Evolutionary conservation across 164 flowering plant genomes (phyloP).

Genomic region (Taxillus chinensis): DNA sequence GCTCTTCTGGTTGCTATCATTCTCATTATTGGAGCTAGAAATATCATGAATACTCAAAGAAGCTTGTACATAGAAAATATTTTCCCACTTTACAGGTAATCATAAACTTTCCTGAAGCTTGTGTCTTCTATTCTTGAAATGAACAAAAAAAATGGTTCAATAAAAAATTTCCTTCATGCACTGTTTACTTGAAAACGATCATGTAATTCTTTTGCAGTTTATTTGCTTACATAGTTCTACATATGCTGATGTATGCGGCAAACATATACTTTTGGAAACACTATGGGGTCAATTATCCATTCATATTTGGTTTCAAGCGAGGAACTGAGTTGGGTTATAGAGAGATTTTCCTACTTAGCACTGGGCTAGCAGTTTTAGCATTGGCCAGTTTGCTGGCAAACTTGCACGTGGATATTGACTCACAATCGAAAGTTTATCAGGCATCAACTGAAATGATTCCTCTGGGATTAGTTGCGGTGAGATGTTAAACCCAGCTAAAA

Average conservation of each 20-base stretch:
- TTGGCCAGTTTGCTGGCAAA: constrained; percentile 33
- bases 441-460: constrained; percentile 36
- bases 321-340: constrained; percentile 44
- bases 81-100: constrained; percentile 46
- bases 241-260: constrained; percentile 43
- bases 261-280: constrained; percentile 52
- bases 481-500: constrained; percentile 5
- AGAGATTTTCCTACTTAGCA: constrained; percentile 44
- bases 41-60: constrained; percentile 23
- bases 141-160: not conserved
- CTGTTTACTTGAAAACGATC: not conserved
- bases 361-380: constrained; percentile 45
- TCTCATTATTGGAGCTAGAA: constrained; percentile 22
- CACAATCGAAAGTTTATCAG: constrained; percentile 12
- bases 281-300: constrained; percentile 43
- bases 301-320: constrained; percentile 47
- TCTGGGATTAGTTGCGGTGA: constrained; percentile 28
- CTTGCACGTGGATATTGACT: constrained; percentile 28
- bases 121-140: not conserved
- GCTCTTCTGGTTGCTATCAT: constrained; percentile 36
- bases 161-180: not conserved
- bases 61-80: constrained; percentile 33
- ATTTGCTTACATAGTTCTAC: constrained; percentile 31
- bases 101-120: not conserved
- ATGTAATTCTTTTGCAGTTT: constrained; percentile 31